Percentiles rank a stretch among this genome's conserved stretches.
Conservation (phyloP, 2,329 filamentous ascomycete genomes). For the Neurospora crassa region DNA sequence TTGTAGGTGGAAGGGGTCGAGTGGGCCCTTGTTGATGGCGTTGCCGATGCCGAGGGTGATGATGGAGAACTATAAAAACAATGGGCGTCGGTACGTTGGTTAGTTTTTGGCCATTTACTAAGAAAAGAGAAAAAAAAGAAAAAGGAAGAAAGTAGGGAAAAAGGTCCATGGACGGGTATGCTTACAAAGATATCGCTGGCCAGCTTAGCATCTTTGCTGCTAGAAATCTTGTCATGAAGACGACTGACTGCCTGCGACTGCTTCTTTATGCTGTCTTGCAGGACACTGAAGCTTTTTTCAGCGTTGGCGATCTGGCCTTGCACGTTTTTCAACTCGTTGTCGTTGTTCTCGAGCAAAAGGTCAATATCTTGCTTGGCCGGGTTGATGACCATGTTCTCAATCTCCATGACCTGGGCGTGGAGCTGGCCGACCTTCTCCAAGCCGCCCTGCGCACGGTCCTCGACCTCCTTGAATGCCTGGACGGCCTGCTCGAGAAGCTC, state of each 20-base stretch:
- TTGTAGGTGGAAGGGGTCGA: background rate
- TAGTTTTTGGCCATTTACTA: too few species aligned
- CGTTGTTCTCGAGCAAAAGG: background rate
- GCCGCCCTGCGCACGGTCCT: background rate
- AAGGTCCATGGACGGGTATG: background rate
- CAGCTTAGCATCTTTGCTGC: background rate
- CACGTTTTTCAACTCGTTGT: background rate
- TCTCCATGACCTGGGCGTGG: background rate
- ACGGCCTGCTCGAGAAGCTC: conserved; percentile 26
- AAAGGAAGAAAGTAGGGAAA: too few species aligned
- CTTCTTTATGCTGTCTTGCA: background rate
- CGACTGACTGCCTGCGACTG: background rate
- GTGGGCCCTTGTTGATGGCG: background rate
- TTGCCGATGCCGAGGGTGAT: background rate
- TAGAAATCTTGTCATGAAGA: background rate
- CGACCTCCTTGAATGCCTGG: conserved; percentile 26
- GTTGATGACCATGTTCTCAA: background rate
- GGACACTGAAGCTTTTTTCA: background rate
- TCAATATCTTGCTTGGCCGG: background rate
- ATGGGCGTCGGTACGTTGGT: too few species aligned
- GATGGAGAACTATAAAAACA: background rate
- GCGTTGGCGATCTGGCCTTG: background rate
- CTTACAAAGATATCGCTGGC: background rate
- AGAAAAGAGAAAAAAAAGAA: too few species aligned
- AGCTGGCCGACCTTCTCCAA: background rate